Conservation (phyloP, 164 flowering plant genomes). For the Malania oleifera region DNA sequence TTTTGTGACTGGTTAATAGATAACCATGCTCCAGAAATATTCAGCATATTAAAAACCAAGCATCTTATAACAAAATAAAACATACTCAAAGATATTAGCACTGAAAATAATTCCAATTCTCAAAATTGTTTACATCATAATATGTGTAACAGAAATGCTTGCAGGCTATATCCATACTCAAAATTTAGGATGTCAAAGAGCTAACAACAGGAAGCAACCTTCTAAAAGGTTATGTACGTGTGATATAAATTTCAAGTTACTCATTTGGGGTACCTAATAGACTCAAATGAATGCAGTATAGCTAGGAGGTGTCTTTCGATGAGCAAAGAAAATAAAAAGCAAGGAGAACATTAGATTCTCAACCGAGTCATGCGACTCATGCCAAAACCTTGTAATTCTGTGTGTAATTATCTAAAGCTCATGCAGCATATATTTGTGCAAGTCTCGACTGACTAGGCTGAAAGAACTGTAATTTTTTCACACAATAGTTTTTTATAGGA, state of each 20-base stretch:
- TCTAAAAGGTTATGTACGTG: too few relatives aligned
- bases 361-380: neutral
- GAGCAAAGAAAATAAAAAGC: neutral
- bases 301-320: conserved; percentile 1
- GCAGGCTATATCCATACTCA: neutral
- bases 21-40: conserved; percentile 1
- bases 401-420: neutral
- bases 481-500: too few relatives aligned
- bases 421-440: neutral
- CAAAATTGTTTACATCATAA: too few relatives aligned
- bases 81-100: too few relatives aligned
- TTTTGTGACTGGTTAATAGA: conserved; percentile 3
- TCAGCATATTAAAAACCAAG: neutral
- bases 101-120: too few relatives aligned
- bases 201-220: neutral
- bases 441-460: neutral
- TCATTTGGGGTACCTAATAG: too few relatives aligned
- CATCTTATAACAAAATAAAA: too few relatives aligned
- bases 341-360: neutral
- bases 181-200: neutral
- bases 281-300: too few relatives aligned
- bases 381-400: neutral
- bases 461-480: too few relatives aligned
- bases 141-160: neutral
- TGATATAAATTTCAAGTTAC: too few relatives aligned